These are phyloP conservation scores for Penicillium sp. DNA, from an alignment of 2,329 filamentous ascomycete genomes.

Conservation along the genomic window DNA sequence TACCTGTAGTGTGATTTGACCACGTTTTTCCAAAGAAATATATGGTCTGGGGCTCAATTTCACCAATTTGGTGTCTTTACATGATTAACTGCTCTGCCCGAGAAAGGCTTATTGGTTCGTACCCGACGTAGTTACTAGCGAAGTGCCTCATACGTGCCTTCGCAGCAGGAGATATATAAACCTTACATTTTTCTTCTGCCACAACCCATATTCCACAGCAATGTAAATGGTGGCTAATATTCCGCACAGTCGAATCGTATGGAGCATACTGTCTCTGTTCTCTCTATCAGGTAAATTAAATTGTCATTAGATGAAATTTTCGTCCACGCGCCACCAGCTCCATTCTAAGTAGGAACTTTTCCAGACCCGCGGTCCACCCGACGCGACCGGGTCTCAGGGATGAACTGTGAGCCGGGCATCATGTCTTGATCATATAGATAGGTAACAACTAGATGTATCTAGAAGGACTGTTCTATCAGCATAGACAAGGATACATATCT, in stretches of 20 bases:
- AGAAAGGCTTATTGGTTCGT: no score
- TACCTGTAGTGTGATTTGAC: conserved; percentile 2
- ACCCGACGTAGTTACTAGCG: background rate
- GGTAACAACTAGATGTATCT: background rate
- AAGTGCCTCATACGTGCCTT: background rate
- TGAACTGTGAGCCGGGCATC: background rate
- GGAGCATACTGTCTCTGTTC: background rate
- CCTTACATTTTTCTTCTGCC: background rate
- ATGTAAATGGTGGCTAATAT: conserved; percentile 2
- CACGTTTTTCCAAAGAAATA: background rate
- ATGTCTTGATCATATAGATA: background rate
- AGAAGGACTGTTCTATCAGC: background rate
- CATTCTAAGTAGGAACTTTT: background rate
- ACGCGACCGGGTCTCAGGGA: background rate
- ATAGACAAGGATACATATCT: background rate
- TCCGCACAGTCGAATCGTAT: conserved; percentile 4
- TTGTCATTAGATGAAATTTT: background rate
- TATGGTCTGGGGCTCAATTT: background rate
- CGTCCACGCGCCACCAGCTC: background rate
- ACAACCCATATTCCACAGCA: conserved; percentile 16
- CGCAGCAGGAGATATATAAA: conserved; percentile 2
- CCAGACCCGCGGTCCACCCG: conserved; percentile 2
- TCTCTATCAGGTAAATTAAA: background rate
- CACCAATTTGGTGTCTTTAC: background rate
- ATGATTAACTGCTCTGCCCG: no score